Evolutionary conservation across 371 early-diverging fungal genomes (phyloP).

Genomic region (Mucor saturninus): DNA sequence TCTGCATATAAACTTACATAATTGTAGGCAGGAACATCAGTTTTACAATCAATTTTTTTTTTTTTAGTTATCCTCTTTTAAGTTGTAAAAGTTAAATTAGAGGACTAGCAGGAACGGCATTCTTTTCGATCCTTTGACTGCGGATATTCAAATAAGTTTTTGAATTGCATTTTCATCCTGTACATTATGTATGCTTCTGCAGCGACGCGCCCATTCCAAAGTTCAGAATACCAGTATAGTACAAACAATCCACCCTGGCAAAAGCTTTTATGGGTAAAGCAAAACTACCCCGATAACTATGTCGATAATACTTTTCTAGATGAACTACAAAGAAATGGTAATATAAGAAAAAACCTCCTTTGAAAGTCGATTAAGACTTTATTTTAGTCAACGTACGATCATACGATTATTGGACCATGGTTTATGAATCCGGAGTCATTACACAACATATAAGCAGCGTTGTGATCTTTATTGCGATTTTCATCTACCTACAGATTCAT

Average conservation of each 20-base stretch:
- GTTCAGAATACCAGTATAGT: slow-evolving; percentile 53
- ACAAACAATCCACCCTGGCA: slow-evolving; percentile 75
- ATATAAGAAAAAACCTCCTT: neutral
- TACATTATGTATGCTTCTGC: neutral
- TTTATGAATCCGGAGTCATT: slow-evolving; percentile 76
- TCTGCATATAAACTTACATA: too few relatives aligned
- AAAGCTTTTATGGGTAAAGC: slow-evolving; percentile 87
- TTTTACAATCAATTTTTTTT: too few relatives aligned
- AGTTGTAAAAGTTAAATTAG: too few relatives aligned
- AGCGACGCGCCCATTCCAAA: slow-evolving; percentile 2
- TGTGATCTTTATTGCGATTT: slow-evolving; percentile 85
- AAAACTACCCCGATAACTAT: slow-evolving; percentile 93
- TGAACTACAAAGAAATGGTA: slow-evolving; percentile 90
- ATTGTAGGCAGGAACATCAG: too few relatives aligned
- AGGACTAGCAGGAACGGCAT: too few relatives aligned
- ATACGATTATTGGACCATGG: slow-evolving; percentile 77
- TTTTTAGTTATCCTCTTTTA: too few relatives aligned
- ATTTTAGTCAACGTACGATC: slow-evolving; percentile 67
- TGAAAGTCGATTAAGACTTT: too few relatives aligned
- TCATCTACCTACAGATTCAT: slow-evolving; percentile 71
- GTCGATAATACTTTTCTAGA: slow-evolving; percentile 88
- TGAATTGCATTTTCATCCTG: neutral
- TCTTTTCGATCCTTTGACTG: too few relatives aligned
- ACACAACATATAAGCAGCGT: slow-evolving; percentile 87
- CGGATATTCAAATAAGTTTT: too few relatives aligned